Percentiles rank a stretch among this genome's conserved stretches.
These are phyloP conservation scores for Effrenium voratum DNA, from an alignment of 73 alveolate genomes.

Conservation along the genomic window DNA sequence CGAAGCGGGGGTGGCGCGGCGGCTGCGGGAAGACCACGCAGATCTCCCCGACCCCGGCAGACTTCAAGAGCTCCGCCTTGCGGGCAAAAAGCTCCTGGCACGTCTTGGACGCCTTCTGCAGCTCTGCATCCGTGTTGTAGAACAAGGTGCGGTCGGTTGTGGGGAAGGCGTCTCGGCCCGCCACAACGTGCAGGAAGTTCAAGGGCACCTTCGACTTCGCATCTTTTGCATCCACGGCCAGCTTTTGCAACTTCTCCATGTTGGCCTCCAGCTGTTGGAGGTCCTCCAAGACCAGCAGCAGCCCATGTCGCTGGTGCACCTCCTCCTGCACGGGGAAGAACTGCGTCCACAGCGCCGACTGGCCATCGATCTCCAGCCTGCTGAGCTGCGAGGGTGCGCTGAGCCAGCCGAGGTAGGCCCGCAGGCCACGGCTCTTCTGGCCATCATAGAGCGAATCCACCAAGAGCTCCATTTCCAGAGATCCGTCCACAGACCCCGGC, in stretches of 20 bases:
- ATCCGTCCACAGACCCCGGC: slow-evolving; percentile 54
- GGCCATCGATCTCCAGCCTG: slow-evolving; percentile 2
- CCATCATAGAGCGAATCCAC: neutral
- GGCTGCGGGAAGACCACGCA: slow-evolving; percentile 89
- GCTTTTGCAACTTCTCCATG: neutral
- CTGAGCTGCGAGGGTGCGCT: slow-evolving; percentile 42
- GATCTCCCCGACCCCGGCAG: slow-evolving; percentile 80
- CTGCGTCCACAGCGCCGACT: slow-evolving; percentile 70
- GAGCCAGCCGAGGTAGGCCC: slow-evolving; percentile 73
- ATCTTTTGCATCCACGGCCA: neutral
- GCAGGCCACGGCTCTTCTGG: slow-evolving; percentile 15
- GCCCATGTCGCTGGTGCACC: slow-evolving; percentile 65
- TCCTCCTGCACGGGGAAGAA: slow-evolving; percentile 65
- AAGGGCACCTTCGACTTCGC: slow-evolving; percentile 44
- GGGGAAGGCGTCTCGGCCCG: slow-evolving; percentile 81
- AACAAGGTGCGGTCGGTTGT: slow-evolving; percentile 44
- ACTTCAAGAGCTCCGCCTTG: slow-evolving; percentile 60
- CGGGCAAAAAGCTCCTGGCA: slow-evolving; percentile 62
- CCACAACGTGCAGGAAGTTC: slow-evolving; percentile 76
- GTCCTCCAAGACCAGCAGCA: slow-evolving; percentile 27
- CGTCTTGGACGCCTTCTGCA: slow-evolving; percentile 30
- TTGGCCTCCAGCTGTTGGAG: slow-evolving; percentile 25
- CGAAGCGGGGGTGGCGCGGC: slow-evolving; percentile 85
- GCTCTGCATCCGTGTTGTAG: slow-evolving; percentile 81
- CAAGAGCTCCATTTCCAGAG: neutral